Conservation (phyloP, 495 filamentous ascomycete genomes). For the Penicillium flavigenum region DNA sequence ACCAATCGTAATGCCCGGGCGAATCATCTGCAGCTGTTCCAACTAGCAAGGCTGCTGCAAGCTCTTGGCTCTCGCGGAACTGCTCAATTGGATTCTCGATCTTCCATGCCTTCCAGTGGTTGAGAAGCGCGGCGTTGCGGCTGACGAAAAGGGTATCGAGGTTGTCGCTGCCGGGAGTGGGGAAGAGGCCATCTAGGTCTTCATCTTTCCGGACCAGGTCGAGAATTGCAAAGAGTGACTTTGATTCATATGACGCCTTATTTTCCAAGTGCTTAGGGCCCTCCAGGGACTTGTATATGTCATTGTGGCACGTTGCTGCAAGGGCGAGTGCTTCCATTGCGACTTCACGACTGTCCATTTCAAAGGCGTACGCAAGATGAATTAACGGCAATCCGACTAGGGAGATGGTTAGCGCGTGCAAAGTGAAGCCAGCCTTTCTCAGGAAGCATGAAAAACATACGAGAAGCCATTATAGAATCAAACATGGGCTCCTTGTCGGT, state of each 20-base stretch:
- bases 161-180: conserved; percentile 58
- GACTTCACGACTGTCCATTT: conserved; percentile 73
- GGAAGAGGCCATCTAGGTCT: conserved; percentile 56
- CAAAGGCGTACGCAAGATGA: conserved; percentile 84
- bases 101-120: conserved; percentile 87
- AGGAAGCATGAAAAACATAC: conserved; percentile 52
- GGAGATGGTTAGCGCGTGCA: not conserved
- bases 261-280: conserved; percentile 62
- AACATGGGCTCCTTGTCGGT: conserved; percentile 73
- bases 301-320: conserved; percentile 67
- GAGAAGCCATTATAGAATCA: conserved; percentile 70
- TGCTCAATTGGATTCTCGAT: conserved; percentile 62
- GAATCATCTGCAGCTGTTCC: conserved; percentile 46
- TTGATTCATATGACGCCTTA: conserved; percentile 47
- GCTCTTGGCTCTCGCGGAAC: conserved; percentile 75
- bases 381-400: conserved; percentile 85
- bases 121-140: conserved; percentile 66
- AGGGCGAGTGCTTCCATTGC: conserved; percentile 81
- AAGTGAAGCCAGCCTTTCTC: no score
- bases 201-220: conserved; percentile 53
- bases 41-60: conserved; percentile 70
- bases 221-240: conserved; percentile 66
- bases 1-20: conserved; percentile 70
- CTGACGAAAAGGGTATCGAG: conserved; percentile 64
- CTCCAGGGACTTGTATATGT: conserved; percentile 76